Conservation (phyloP, 1,139 yeast genomes). For the Zygosaccharomyces sapae region DNA sequence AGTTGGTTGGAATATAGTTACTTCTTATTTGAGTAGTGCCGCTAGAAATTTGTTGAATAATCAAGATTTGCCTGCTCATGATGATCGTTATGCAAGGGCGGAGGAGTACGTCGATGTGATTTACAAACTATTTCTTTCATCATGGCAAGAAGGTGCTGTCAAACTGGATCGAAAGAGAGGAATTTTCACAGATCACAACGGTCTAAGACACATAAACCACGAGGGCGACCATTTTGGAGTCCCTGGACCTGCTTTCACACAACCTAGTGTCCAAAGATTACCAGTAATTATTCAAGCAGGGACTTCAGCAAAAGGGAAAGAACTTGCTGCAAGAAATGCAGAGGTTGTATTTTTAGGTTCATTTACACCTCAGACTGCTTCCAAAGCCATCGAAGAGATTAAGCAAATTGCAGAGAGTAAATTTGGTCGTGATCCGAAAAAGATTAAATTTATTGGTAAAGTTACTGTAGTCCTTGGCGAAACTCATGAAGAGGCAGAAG, state of each 20-base stretch:
- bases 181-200: constrained; percentile 41
- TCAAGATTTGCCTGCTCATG: constrained; percentile 40
- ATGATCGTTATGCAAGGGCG: constrained; percentile 42
- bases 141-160: constrained; percentile 48
- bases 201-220: constrained; percentile 42
- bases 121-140: constrained; percentile 41
- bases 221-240: constrained; percentile 44
- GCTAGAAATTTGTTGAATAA: constrained; percentile 41
- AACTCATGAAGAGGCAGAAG: constrained; percentile 37
- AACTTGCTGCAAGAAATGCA: constrained; percentile 46
- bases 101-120: constrained; percentile 44
- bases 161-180: constrained; percentile 38
- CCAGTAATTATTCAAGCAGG: constrained; percentile 50
- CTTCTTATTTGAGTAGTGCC: constrained; percentile 43
- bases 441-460: constrained; percentile 33
- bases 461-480: constrained; percentile 33
- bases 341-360: constrained; percentile 42
- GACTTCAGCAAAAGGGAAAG: constrained; percentile 43
- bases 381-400: constrained; percentile 22
- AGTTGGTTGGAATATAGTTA: constrained; percentile 46
- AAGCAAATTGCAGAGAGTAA: constrained; percentile 27
- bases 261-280: constrained; percentile 44
- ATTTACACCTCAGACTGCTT: constrained; percentile 25
- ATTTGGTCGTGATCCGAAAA: constrained; percentile 31
- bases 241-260: constrained; percentile 45